These are phyloP conservation scores for Aristolochia fimbriata DNA, from an alignment of 164 flowering plant species.

Conservation along the genomic window DNA sequence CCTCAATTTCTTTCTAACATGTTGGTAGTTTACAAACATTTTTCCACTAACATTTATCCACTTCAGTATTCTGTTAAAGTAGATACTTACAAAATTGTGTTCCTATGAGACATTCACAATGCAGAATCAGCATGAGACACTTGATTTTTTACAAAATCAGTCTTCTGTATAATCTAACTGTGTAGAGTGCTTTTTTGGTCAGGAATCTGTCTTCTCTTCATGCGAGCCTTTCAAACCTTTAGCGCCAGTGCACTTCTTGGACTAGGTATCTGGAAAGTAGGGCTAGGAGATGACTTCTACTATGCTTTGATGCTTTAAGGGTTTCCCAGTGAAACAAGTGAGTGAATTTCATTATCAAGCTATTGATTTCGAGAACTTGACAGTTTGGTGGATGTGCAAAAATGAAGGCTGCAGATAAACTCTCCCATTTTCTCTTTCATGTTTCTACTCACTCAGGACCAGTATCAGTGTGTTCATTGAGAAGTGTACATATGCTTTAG, in stretches of 20 bases:
- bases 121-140: background rate
- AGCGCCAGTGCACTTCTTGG: conserved; percentile 32
- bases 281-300: conserved; percentile 42
- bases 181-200: conserved; percentile 8
- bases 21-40: background rate
- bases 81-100: background rate
- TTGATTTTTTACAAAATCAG: background rate
- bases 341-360: background rate
- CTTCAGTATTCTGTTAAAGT: background rate
- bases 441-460: too few relatives aligned
- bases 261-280: conserved; percentile 30
- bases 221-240: conserved; percentile 20
- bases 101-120: background rate
- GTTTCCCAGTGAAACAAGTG: background rate
- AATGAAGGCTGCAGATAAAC: background rate
- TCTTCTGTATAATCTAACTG: background rate
- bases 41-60: background rate
- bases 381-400: background rate
- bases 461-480: too few relatives aligned
- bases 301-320: conserved; percentile 31
- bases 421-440: background rate
- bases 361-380: background rate
- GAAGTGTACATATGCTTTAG: too few relatives aligned
- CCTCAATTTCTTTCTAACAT: too few relatives aligned
- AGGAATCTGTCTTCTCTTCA: conserved; percentile 23